Base-by-base conservation (phyloP, 176 grass and related monocot genomes). In the Phoenix dactylifera region DNA sequence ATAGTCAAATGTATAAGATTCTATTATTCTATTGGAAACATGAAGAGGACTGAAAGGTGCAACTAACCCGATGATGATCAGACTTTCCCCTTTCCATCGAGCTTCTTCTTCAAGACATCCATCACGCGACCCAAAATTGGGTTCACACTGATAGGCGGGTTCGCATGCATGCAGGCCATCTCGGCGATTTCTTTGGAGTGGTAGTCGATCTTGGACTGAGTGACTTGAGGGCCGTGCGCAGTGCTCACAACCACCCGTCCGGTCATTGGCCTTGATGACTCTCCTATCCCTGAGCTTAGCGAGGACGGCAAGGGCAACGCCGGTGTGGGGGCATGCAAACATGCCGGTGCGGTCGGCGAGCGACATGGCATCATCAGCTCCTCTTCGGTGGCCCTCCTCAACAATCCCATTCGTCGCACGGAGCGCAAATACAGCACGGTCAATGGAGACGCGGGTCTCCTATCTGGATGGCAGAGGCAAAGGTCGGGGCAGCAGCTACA, bases 361-460 rank as follows among this genome's bases (percentile, higher is more conserved):
- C 0, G 92, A 91, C 92, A 97, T 97, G 6, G 92, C 84, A 4
- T 97, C 77, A n/a, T n/a, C 92, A 97, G 85, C 65, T 91, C 92
- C 76, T 88, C 92, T 55, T 97, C 92, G 0, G 92, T 97, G 17
- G 92, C 87, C 87, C 63, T 91, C 92, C 26, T 87, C 78, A 4
- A 97, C 92, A 10, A 97, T 91, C 9, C 92, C 92, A 59, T 85
- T 65, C 1, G 92, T 97, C 0, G 80, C 75, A 48, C 83, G 65
- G 6, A 97, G 80, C 0, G 92, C 92, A 0, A 78, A 83, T 1
- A 97, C 87, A 0, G 92, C 92, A 0, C 92, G 81, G 50, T 91
- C 87, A 0, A 96, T 76, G 0, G 86, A 90, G 1, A 96, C 86
- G 0, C n/a, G 91, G 91, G 60, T 96, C 91, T 3, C 86, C 91